phyloP scores from a whole-genome alignment of 2,329 filamentous ascomycete species.

The Nannizziopsis barbatae region DNA sequence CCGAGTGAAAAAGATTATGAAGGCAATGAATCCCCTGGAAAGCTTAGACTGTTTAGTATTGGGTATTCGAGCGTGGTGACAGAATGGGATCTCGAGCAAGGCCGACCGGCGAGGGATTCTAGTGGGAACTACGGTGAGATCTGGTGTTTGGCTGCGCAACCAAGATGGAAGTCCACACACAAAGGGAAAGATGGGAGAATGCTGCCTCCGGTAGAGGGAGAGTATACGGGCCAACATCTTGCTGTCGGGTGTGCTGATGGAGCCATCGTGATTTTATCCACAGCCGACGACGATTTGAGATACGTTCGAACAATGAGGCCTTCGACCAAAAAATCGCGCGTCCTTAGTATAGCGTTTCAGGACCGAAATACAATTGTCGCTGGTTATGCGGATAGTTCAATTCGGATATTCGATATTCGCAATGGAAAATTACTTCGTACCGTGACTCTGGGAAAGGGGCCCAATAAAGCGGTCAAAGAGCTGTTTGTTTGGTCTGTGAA shows the following conservation, averaged over 20 bases:
- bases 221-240: constrained; percentile 49
- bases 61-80: constrained; percentile 86
- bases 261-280: constrained; percentile 74
- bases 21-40: constrained; percentile 54
- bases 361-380: constrained; percentile 70
- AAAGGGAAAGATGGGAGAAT: constrained; percentile 29
- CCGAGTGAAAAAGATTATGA: constrained; percentile 53
- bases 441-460: constrained; percentile 75
- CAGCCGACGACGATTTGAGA: constrained; percentile 68
- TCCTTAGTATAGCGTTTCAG: constrained; percentile 85
- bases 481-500: constrained; percentile 91
- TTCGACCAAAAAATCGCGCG: constrained; percentile 72
- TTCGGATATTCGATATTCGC: constrained; percentile 77
- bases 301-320: constrained; percentile 69
- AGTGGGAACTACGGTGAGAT: constrained; percentile 92
- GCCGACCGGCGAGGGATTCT: constrained; percentile 65
- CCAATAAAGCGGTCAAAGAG: constrained; percentile 65
- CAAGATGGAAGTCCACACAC: constrained; percentile 40
- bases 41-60: constrained; percentile 84
- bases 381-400: constrained; percentile 93
- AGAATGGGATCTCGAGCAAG: constrained; percentile 83
- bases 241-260: constrained; percentile 87
- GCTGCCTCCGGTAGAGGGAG: constrained; percentile 27
- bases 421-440: constrained; percentile 64
- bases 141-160: constrained; percentile 90